Base-by-base conservation (phyloP, 176 grass and related monocot genomes). In the Oryza longistaminata region DNA sequence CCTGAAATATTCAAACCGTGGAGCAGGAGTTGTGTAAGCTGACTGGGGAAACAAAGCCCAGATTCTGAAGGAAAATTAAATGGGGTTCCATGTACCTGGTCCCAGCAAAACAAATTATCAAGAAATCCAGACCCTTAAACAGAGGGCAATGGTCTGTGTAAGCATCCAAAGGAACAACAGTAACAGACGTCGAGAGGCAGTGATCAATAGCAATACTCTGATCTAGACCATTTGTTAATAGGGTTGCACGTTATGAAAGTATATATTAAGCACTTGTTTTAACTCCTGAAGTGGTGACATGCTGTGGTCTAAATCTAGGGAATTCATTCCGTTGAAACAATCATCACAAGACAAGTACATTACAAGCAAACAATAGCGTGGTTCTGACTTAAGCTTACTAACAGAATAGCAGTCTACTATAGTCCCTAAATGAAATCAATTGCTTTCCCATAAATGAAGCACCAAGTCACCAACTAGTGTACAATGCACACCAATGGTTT, bases 1-100 rank as follows among this genome's bases (percentile, higher is more conserved):
- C 39, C 37, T 61, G 68, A 68, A 83, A 87, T 90, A 90, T 90
- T 87, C 49, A 87, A 90, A 87, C 15, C 68, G 42, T 1, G 84
- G 69, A 79, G 84, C 83, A 79, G 16, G 61, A 49, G 27, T 11
- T 21, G 80, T 87, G 88, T 79, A 74, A 50, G 88, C 74, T 79
- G 61, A 31, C 61, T 14, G 27, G 88, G 80, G 80, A 79, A 75
- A 68, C 84, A 69, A 69, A 13, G 69, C n/a, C 58, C 27, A 70
- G 75, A 83, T 90, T 87, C 80, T 87, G 16, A 68, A 90, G 67
- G 79, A 40, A 29, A 45, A 60, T 52, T 58, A n/a, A 43, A 60
- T 78, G 61, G 84, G 68, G 84, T 90, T 87, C 80, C 50, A 24
- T 13, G 75, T 69, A 87, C 84, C 39, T 83, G 68, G 74, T 83